phyloP scores from a whole-genome alignment of 805 yeast genomes.

The Ogataea glucozyma region DNA sequence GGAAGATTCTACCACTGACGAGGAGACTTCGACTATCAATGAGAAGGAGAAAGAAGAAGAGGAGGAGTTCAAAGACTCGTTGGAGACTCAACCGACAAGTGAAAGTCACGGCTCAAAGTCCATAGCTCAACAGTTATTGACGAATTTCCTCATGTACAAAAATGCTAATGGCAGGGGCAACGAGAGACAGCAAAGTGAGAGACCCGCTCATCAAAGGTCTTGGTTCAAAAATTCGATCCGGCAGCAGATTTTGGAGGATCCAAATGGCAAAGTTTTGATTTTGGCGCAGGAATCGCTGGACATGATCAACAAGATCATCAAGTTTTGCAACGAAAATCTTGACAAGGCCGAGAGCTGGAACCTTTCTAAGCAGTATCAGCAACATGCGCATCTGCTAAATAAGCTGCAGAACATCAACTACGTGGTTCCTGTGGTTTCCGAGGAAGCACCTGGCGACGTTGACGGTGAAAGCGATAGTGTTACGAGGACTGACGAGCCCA shows the following conservation, averaged over 20 bases:
- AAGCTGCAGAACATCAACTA: conserved; percentile 31
- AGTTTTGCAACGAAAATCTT: conserved; percentile 81
- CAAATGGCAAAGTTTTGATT: conserved; percentile 72
- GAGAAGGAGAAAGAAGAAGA: no score
- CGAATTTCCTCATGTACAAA: conserved; percentile 33
- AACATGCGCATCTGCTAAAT: conserved; percentile 28
- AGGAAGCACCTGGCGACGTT: no score
- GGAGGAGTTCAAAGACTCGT: conserved; percentile 23
- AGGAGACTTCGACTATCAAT: conserved; percentile 35
- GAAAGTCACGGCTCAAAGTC: conserved; percentile 15
- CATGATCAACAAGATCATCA: conserved; percentile 79
- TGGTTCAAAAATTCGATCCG: conserved; percentile 33
- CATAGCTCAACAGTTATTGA: conserved; percentile 30
- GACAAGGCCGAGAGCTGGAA: conserved; percentile 85
- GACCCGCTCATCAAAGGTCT: conserved; percentile 7
- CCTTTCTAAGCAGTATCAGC: conserved; percentile 30
- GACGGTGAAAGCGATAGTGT: conserved; percentile 6
- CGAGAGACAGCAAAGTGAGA: conserved; percentile 5
- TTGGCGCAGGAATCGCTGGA: conserved; percentile 88
- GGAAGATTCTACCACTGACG: conserved; percentile 18
- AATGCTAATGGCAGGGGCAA: conserved; percentile 2
- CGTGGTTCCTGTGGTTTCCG: conserved; percentile 13
- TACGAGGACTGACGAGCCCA: conserved; percentile 1
- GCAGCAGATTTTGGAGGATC: conserved; percentile 36
- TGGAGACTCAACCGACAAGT: conserved; percentile 16